These are phyloP conservation scores for Aspergillus neotritici DNA, from an alignment of 2,329 filamentous ascomycete species.

Conservation along the genomic window DNA sequence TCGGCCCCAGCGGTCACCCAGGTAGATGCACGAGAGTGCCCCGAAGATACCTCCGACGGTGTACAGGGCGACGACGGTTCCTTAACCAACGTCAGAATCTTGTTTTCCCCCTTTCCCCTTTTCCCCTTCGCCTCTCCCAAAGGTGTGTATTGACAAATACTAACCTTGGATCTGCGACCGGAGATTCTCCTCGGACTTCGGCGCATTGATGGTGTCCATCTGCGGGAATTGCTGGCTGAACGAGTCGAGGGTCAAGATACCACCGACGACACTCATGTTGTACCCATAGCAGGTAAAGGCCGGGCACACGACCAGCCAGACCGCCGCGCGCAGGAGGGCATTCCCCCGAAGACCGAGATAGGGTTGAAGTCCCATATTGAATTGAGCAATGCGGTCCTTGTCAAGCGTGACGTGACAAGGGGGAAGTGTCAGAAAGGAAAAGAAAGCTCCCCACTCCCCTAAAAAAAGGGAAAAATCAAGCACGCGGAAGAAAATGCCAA, in stretches of 20 bases:
- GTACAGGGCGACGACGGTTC: constrained; percentile 41
- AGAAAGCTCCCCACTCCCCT: too few relatives aligned
- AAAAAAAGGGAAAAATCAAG: too few relatives aligned
- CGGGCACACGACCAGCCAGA: constrained; percentile 24
- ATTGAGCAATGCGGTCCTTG: too few relatives aligned
- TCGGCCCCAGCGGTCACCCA: constrained; percentile 43
- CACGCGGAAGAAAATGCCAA: too few relatives aligned
- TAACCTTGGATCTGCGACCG: constrained; percentile 43
- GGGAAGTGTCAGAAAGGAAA: too few relatives aligned
- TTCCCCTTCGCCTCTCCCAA: too few relatives aligned
- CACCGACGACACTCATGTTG: constrained; percentile 48
- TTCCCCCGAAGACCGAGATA: constrained; percentile 22
- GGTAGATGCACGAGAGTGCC: constrained; percentile 40
- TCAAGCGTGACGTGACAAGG: too few relatives aligned
- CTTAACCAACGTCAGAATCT: constrained; percentile 5
- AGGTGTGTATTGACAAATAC: neutral
- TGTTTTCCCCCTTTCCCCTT: too few relatives aligned
- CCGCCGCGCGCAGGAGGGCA: constrained; percentile 17
- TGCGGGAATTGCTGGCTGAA: constrained; percentile 51
- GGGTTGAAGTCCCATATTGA: constrained; percentile 1
- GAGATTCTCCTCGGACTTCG: constrained; percentile 27
- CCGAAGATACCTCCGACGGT: constrained; percentile 45
- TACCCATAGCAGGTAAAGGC: constrained; percentile 46
- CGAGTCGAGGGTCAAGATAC: constrained; percentile 56
- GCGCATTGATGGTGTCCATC: constrained; percentile 44